These are phyloP conservation scores for Flaveria linearis DNA, from an alignment of 129 eudicot species.

Conservation along the genomic window DNA sequence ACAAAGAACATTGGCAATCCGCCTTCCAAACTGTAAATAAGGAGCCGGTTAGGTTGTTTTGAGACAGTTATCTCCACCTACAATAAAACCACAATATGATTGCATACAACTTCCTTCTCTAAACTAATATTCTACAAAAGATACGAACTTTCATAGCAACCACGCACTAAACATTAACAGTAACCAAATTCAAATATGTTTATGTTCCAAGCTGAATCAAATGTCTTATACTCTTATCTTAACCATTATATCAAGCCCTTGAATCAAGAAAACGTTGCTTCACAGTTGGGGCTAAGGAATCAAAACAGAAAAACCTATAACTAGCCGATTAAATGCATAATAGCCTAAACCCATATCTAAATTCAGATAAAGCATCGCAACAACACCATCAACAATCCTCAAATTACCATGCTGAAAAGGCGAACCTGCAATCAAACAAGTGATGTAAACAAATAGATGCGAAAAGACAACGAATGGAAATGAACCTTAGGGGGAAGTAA, in stretches of 20 bases:
- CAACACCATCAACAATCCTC: neutral
- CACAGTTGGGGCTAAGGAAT: too few species aligned
- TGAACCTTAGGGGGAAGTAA: constrained; percentile 82
- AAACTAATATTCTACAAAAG: neutral
- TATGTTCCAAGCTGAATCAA: neutral
- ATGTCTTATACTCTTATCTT: neutral
- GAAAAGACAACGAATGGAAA: neutral
- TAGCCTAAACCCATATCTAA: too few species aligned
- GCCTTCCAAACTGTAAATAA: constrained; percentile 80
- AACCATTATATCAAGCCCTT: neutral
- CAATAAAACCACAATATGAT: constrained; percentile 12
- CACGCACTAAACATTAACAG: too few species aligned
- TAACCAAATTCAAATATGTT: neutral
- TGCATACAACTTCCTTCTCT: neutral
- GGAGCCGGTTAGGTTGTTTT: constrained; percentile 82
- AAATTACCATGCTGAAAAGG: neutral
- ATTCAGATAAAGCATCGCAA: too few species aligned
- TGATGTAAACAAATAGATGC: neutral
- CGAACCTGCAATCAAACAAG: constrained; percentile 9
- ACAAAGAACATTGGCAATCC: constrained; percentile 80
- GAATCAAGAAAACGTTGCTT: neutral
- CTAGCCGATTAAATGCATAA: too few species aligned
- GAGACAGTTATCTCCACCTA: constrained; percentile 84
- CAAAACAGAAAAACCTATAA: too few species aligned
- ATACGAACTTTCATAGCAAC: neutral